Conservation (phyloP, 306 rosid genomes). For the Prunus campanulata region DNA sequence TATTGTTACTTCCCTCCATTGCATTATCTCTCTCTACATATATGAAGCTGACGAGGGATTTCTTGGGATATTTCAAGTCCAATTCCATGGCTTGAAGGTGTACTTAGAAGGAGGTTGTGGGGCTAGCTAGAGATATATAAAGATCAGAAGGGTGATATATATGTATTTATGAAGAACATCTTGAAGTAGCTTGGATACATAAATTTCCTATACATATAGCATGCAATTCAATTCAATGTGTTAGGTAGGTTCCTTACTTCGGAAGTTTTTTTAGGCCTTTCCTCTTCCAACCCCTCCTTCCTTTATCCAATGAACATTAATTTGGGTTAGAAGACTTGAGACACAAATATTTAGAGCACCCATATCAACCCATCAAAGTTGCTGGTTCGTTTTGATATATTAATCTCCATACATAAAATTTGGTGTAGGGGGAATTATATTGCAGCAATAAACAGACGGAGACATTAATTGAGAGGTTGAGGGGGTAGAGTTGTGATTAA, state of each 20-base stretch:
- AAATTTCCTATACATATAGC: too few species aligned
- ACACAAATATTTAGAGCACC: not conserved
- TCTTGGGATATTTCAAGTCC: conserved; percentile 4
- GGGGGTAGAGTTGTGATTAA: too few species aligned
- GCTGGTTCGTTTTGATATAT: not conserved
- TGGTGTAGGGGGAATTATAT: too few species aligned
- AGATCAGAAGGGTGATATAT: not conserved
- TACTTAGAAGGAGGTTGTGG: not conserved
- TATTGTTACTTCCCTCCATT: conserved; percentile 22
- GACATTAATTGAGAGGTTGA: too few species aligned
- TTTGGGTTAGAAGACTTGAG: not conserved
- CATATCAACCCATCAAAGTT: too few species aligned
- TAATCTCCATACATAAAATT: too few species aligned
- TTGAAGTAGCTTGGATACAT: too few species aligned
- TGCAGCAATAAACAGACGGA: too few species aligned
- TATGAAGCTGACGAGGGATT: conserved; percentile 37
- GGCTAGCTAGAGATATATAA: not conserved
- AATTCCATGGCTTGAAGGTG: conserved; percentile 37
- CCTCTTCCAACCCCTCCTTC: conserved; percentile 15
- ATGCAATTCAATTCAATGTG: not conserved
- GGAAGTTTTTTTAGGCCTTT: not conserved
- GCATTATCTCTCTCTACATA: conserved; percentile 33
- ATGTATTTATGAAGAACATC: not conserved
- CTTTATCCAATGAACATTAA: not conserved
- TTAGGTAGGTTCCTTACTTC: conserved; percentile 1